These are phyloP conservation scores for Gentiana macrophylla DNA, from an alignment of 257 asterid species.

Conservation along the genomic window DNA sequence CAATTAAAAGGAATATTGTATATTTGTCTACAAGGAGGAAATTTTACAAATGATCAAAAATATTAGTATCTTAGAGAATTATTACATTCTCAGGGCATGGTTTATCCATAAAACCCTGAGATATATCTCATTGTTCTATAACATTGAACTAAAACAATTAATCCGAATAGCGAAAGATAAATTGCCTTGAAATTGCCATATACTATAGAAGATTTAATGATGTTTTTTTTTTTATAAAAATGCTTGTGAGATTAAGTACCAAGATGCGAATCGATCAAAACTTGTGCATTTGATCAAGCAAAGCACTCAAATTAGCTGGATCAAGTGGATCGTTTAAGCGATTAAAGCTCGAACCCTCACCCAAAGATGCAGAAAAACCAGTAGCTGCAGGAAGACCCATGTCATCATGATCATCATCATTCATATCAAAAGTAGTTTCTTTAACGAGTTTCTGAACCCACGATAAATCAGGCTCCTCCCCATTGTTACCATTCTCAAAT, in stretches of 20 bases:
- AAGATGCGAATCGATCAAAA: slow-evolving; percentile 56
- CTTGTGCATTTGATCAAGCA: slow-evolving; percentile 67
- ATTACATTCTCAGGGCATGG: slow-evolving; percentile 21
- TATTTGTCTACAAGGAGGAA: slow-evolving; percentile 8
- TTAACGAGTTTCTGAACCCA: slow-evolving; percentile 88
- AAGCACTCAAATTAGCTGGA: slow-evolving; percentile 46
- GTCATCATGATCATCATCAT: slow-evolving; percentile 38
- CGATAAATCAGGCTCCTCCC: slow-evolving; percentile 77
- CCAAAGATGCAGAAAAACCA: slow-evolving; percentile 22
- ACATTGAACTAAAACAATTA: slow-evolving; percentile 34
- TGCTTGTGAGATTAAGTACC: slow-evolving; percentile 20
- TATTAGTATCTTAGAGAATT: slow-evolving; percentile 28
- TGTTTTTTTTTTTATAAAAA: slow-evolving; percentile 15
- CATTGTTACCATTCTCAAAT: slow-evolving; percentile 42
- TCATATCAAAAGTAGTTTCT: slow-evolving; percentile 40
- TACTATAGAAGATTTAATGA: slow-evolving; percentile 21
- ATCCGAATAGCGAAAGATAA: slow-evolving; percentile 22
- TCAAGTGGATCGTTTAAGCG: slow-evolving; percentile 35
- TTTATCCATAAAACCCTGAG: slow-evolving; percentile 20
- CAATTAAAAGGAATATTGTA: slow-evolving; percentile 4
- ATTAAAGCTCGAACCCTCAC: slow-evolving; percentile 23
- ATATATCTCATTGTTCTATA: slow-evolving; percentile 26
- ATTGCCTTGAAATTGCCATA: no score
- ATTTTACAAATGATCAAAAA: slow-evolving; percentile 19
- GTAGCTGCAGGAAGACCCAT: slow-evolving; percentile 16